Percentiles rank a stretch among this genome's conserved stretches.
phyloP scores from a whole-genome alignment of 352 stramenopile genomes.

The Globisporangium recalcitrans region DNA sequence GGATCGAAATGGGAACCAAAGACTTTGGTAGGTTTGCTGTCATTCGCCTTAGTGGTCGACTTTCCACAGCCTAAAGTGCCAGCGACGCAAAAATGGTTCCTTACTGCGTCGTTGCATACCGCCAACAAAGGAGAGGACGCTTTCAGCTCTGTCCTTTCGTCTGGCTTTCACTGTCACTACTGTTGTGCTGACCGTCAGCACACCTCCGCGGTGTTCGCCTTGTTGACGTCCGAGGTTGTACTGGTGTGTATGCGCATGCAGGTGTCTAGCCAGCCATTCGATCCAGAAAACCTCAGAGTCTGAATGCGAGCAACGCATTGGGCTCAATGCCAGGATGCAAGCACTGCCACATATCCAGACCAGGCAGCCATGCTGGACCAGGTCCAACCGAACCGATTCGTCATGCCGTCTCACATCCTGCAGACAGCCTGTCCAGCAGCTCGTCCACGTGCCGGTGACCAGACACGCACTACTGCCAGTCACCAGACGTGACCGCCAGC shows the following conservation, averaged over 20 bases:
- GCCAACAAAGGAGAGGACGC: not conserved
- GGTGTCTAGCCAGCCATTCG: not conserved
- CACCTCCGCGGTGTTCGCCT: not conserved
- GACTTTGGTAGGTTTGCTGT: too few species aligned
- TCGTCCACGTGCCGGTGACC: not conserved
- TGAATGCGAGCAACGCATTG: not conserved
- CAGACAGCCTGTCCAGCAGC: not conserved
- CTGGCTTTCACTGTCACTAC: not conserved
- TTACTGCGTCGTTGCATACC: too few species aligned
- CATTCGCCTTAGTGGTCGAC: not conserved
- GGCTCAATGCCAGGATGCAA: not conserved
- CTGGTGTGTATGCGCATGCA: not conserved
- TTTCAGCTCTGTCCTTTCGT: not conserved
- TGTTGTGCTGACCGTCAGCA: not conserved
- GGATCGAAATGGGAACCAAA: not conserved
- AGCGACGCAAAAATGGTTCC: too few species aligned
- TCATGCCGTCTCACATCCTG: not conserved
- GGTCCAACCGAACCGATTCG: not conserved
- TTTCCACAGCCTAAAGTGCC: too few species aligned
- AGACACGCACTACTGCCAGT: not conserved
- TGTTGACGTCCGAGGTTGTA: not conserved
- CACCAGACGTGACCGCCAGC: not conserved
- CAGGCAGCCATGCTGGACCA: too few species aligned
- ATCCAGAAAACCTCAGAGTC: not conserved
- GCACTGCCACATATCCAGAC: not conserved